A percentile compares a stretch with the other conserved stretches of the same genome.
Conservation (phyloP, 768 basidiomycete species). For the Serpula lacrymans region DNA sequence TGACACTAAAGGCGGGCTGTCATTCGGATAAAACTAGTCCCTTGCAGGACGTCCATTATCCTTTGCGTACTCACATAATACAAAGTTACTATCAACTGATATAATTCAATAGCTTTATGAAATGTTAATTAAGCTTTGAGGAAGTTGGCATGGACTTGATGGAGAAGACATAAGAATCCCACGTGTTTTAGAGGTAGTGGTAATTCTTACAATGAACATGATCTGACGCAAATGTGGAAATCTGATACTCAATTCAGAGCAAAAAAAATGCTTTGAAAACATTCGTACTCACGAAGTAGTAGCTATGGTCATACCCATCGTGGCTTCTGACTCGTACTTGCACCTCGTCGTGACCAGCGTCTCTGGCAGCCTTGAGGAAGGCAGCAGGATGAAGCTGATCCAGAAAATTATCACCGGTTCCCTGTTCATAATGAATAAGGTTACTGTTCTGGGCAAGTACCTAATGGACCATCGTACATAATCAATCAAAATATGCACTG, state of each 20-base stretch:
- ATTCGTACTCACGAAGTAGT: slow-evolving; percentile 79
- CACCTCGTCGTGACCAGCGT: slow-evolving; percentile 65
- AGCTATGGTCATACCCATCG: slow-evolving; percentile 84
- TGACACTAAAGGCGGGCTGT: no score
- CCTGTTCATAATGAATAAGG: slow-evolving; percentile 38
- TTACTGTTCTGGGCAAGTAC: background rate
- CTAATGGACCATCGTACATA: slow-evolving; percentile 44
- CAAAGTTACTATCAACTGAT: slow-evolving; percentile 2
- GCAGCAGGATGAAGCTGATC: slow-evolving; percentile 90
- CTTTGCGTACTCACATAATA: no score
- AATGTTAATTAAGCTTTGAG: slow-evolving; percentile 56
- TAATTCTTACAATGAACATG: slow-evolving; percentile 77
- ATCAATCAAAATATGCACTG: slow-evolving; percentile 81
- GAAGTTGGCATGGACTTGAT: slow-evolving; percentile 81
- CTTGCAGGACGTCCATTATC: no score
- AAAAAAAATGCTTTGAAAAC: background rate
- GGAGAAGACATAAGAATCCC: slow-evolving; percentile 12
- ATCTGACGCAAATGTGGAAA: slow-evolving; percentile 86
- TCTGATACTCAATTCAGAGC: slow-evolving; percentile 37
- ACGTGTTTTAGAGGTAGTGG: slow-evolving; percentile 2
- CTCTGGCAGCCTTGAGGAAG: slow-evolving; percentile 75
- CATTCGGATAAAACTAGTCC: no score
- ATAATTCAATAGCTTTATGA: slow-evolving; percentile 10
- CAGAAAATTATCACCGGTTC: slow-evolving; percentile 77
- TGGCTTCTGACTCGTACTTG: slow-evolving; percentile 79